Percentiles rank a stretch among this genome's conserved stretches.
Evolutionary conservation across 2,329 filamentous ascomycete genomes (phyloP).

Genomic region (Pseudocercospora pini-densiflorae): DNA sequence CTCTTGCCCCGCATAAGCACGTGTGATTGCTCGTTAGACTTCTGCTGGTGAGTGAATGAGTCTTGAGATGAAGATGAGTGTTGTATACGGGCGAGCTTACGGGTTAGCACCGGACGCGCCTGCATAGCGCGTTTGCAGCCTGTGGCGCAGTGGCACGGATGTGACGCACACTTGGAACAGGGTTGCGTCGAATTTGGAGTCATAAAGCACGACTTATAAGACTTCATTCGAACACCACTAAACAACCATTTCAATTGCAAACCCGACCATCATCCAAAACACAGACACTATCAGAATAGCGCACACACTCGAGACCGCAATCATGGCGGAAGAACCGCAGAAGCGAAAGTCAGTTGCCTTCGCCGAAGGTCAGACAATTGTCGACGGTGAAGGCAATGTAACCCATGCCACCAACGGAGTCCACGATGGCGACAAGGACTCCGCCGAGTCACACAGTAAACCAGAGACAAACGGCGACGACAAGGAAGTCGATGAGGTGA

Average conservation of each 20-base stretch:
- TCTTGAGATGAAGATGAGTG: neutral
- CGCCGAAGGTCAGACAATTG: slow-evolving; percentile 82
- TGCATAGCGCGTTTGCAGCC: neutral
- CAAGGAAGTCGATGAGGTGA: slow-evolving; percentile 41
- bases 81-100: too few species aligned
- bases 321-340: slow-evolving; percentile 62
- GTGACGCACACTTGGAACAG: neutral
- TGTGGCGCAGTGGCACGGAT: neutral
- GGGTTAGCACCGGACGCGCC: neutral
- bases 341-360: slow-evolving; percentile 94
- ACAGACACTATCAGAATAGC: neutral
- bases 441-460: slow-evolving; percentile 75
- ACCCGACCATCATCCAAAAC: neutral
- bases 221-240: neutral
- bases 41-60: neutral
- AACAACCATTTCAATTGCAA: neutral
- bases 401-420: slow-evolving; percentile 70
- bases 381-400: slow-evolving; percentile 87
- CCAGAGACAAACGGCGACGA: slow-evolving; percentile 32
- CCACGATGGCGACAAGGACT: slow-evolving; percentile 72
- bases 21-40: neutral
- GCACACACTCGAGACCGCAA: slow-evolving; percentile 42
- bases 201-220: neutral
- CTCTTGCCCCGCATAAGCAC: neutral
- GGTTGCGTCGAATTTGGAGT: slow-evolving; percentile 6